Evolutionary conservation across 208 protist genomes (phyloP), one percentile per base, ranked within the genome.

Genomic region (Giardia muris): DNA sequence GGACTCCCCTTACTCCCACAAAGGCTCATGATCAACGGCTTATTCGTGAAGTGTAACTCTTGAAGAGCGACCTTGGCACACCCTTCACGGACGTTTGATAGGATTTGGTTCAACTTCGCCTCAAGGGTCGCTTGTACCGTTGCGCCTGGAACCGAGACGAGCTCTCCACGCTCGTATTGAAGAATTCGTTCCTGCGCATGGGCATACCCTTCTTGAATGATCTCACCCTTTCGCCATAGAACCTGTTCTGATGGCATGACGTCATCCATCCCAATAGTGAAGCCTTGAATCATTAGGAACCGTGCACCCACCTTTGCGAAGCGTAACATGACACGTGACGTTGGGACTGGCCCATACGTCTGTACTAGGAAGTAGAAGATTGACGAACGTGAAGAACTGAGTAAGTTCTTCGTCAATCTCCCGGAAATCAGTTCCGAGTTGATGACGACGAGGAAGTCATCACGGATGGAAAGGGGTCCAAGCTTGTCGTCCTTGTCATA

Each of bases 21-120:
- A 0, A 98, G 94, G 48, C 98, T 96, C 99, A 99, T 99, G 93
- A 99, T 98, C 1, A 99, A 95, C 2, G 98, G 97, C 0, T 97
- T 95, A 95, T 99, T 99, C n/a, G 94, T 95, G 0, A 94, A 92
- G 47, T 96, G 96, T 42, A 99, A 96, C 43, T 98, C 95, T 0
- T 96, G 91, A 46, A 99, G 93, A 93, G 97, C 99, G 42, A 97
- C 96, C 46, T 97, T 96, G 87, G 98, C 98, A 92, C 96, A 97
- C 47, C 97, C 94, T 92, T 98, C 97, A 94, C 98, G 97, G 92
- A 99, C 97, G 92, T 97, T 95, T 57, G 97, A 98, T 2, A 99
- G 95, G 67, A 96, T 95, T 2, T 94, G 94, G 94, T 98, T 99
- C 39, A 99, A 95, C 88, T 96, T 95, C 1, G 96, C 95, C 94